These are phyloP conservation scores for Xylaria sp. DNA, from an alignment of 2,329 filamentous ascomycete genomes.

Conservation along the genomic window DNA sequence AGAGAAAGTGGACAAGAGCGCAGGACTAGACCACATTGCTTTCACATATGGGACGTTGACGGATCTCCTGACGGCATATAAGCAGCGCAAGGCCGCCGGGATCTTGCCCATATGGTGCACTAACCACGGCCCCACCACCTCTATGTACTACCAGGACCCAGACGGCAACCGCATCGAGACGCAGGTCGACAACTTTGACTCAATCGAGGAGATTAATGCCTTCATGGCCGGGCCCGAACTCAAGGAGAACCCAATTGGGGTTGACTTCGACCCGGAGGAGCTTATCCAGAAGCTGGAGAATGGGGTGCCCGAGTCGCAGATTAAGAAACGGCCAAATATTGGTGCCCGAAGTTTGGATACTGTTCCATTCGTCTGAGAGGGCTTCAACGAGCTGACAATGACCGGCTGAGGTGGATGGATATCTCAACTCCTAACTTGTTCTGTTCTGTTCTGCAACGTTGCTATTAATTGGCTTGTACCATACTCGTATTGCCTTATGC, in stretches of 20 bases:
- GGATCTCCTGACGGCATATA: constrained; percentile 52
- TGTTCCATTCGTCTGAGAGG: constrained; percentile 7
- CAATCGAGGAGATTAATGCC: constrained; percentile 49
- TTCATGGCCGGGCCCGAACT: constrained; percentile 55
- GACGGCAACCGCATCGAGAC: constrained; percentile 60
- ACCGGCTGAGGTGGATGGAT: not conserved
- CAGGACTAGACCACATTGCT: constrained; percentile 56
- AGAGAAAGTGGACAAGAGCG: constrained; percentile 39
- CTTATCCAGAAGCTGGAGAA: constrained; percentile 44
- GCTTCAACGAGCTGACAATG: not conserved
- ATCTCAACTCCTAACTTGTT: not conserved
- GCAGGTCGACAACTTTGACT: constrained; percentile 58
- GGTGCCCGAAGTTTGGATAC: constrained; percentile 39
- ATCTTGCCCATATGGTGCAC: constrained; percentile 56
- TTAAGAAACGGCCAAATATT: constrained; percentile 44
- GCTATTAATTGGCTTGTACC: not conserved
- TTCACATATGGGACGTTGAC: constrained; percentile 53
- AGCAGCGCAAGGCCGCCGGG: constrained; percentile 49
- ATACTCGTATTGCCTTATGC: not conserved
- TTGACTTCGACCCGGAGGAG: constrained; percentile 58
- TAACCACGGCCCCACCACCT: constrained; percentile 60
- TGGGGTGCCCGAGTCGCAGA: constrained; percentile 42
- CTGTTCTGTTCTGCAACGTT: not conserved
- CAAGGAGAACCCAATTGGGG: constrained; percentile 55
- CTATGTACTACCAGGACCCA: constrained; percentile 61